Base-by-base conservation (phyloP, 345 rosid genomes). In the Nephelium lappaceum region DNA sequence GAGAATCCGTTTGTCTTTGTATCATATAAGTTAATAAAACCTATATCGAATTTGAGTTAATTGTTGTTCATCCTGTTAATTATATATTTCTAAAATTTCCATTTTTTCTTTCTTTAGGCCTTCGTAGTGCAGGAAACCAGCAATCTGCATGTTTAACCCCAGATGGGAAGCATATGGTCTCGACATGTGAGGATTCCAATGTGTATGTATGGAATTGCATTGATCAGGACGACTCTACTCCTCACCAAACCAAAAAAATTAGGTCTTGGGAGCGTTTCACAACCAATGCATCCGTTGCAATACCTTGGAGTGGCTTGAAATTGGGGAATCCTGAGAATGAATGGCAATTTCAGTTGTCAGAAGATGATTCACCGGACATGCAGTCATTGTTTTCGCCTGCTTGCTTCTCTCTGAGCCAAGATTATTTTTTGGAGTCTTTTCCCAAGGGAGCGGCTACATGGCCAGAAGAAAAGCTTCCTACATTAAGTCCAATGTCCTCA, bases 391-490 rank as follows among this genome's bases (percentile, higher is more conserved):
- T 83, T 45, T 86, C 87, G 9, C 89, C 92, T 3, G 84, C 89
- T 25, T 72, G 82, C 67, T 91, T 94, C 86, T 87, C 88, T 25
- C 71, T 90, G 67, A 86, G 90, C 73, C 87, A 84, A 15, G 97
- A 92, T 66, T 91, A 87, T 75, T 79, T 83, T 78, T 74, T 87
- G 31, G 98, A 90, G 73, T 85, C 94, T 61, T 92, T 87, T 75
- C 94, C 99, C 2, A 94, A 91, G 80, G 92, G 96, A 60, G 86
- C 97, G 0, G 97, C 97, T 0, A 96, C 99, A 18, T 96, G 98
- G 98, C 99, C 99, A 0, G 99, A 96, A 81, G 99, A 96, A 86
- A 88, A 87, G 86, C 97, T 96, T 70, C 93, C 88, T 24, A 11
- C 80, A 42, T 85, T 92, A 0, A 85, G 83, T 76, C 78, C 88